phyloP scores from a whole-genome alignment of 805 yeast genomes.

The Wickerhamomyces canadensis region DNA sequence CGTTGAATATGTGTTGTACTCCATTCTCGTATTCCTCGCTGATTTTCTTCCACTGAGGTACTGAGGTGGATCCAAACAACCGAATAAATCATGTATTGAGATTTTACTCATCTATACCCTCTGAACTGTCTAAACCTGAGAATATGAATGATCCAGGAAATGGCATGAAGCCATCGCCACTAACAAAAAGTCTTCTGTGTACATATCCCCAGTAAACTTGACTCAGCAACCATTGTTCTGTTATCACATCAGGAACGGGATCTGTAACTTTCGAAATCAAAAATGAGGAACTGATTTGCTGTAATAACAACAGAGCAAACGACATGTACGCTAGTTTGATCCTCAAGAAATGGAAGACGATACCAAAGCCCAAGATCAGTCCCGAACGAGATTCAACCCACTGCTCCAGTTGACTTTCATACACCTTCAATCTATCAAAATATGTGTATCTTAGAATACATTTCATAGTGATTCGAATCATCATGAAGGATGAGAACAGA shows the following conservation, averaged over 20 bases:
- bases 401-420: conserved; percentile 7
- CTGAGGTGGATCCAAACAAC: too few species aligned
- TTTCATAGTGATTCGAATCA: conserved; percentile 7
- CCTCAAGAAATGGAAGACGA: conserved; percentile 5
- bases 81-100: too few species aligned
- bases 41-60: too few species aligned
- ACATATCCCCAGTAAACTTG: conserved; percentile 14
- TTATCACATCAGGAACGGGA: conserved; percentile 13
- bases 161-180: conserved; percentile 15
- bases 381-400: conserved; percentile 21
- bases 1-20: too few species aligned
- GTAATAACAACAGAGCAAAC: conserved; percentile 9
- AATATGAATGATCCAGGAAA: conserved; percentile 9
- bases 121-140: too few species aligned
- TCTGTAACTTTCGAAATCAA: conserved; percentile 12
- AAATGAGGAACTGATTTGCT: conserved; percentile 14
- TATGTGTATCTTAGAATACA: conserved; percentile 10
- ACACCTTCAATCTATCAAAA: conserved; percentile 12
- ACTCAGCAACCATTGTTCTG: conserved; percentile 14
- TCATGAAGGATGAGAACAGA: conserved; percentile 4
- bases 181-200: conserved; percentile 2
- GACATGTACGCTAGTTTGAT: conserved; percentile 7
- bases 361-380: conserved; percentile 13
- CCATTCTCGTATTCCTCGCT: too few species aligned
- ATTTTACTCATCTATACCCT: too few species aligned